These are phyloP conservation scores for Neofusicoccum laricinum DNA, from an alignment of 2,329 filamentous ascomycete genomes.

Conservation along the genomic window DNA sequence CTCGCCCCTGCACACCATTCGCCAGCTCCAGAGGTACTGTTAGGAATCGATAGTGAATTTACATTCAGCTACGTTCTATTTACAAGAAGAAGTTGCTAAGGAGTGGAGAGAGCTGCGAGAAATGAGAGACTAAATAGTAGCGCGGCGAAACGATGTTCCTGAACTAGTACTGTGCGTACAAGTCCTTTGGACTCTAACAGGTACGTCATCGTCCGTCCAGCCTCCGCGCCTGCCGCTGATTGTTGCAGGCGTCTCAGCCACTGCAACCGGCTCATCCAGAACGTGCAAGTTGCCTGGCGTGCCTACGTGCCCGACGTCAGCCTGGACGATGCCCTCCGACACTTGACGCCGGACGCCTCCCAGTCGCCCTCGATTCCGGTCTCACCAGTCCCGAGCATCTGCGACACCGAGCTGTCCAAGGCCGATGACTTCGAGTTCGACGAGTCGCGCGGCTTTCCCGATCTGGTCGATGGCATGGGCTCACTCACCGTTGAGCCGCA, in stretches of 20 bases:
- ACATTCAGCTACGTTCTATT: no score
- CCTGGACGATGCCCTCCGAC: background rate
- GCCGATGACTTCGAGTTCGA: constrained; percentile 16
- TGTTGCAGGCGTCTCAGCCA: background rate
- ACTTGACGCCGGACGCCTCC: background rate
- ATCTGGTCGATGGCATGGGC: constrained; percentile 16
- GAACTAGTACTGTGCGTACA: no score
- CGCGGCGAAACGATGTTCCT: no score
- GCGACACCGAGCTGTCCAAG: constrained; percentile 4
- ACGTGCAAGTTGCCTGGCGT: background rate
- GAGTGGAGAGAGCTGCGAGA: no score
- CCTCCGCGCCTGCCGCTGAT: background rate
- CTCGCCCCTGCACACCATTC: background rate
- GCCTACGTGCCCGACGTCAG: background rate
- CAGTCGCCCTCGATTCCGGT: background rate
- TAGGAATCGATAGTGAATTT: no score
- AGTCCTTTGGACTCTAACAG: no score
- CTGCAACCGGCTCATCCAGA: background rate
- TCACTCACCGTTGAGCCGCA: constrained; percentile 19
- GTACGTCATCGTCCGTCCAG: background rate
- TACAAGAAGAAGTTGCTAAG: no score
- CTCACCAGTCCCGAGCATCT: background rate
- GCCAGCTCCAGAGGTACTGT: background rate
- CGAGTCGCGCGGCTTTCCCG: constrained; percentile 14
- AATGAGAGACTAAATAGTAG: no score